These are phyloP conservation scores for Trebouxia sp. DNA, from an alignment of 139 green algal genomes.

Conservation along the genomic window DNA sequence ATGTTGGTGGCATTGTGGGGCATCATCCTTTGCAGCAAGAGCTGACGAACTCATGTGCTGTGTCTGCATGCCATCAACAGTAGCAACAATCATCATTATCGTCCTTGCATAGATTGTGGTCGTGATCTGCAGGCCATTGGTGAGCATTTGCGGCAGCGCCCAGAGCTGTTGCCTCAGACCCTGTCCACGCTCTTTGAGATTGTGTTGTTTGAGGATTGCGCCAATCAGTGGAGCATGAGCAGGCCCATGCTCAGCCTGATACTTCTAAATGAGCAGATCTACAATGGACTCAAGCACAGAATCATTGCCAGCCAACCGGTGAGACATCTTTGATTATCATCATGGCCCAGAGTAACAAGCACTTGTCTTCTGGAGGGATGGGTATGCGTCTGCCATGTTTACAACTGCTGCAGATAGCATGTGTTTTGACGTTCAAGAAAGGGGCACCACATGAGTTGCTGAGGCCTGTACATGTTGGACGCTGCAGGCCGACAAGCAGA, in stretches of 20 bases:
- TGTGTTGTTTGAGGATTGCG: conserved; percentile 96
- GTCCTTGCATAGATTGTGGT: background rate
- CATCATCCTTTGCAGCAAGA: no score
- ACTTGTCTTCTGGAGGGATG: background rate
- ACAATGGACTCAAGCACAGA: conserved; percentile 71
- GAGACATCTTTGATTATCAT: background rate
- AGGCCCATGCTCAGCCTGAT: conserved; percentile 96
- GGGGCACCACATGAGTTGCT: background rate
- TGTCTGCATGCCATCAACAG: no score
- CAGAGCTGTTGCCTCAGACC: conserved; percentile 66
- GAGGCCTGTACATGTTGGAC: background rate
- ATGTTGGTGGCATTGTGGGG: no score
- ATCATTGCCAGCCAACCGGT: conserved; percentile 70
- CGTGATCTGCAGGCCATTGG: conserved; percentile 51
- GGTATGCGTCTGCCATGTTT: background rate
- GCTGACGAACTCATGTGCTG: no score
- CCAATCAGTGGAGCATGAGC: conserved; percentile 96
- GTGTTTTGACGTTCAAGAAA: background rate
- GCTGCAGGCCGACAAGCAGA: conserved; percentile 22
- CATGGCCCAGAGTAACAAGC: conserved; percentile 25
- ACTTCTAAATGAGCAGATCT: conserved; percentile 85
- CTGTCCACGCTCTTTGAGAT: conserved; percentile 94
- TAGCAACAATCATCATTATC: no score
- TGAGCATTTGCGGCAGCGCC: conserved; percentile 61
- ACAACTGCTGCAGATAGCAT: background rate